Base-by-base conservation (phyloP, 371 early-diverging fungal genomes). In the Mortierella sp. region DNA sequence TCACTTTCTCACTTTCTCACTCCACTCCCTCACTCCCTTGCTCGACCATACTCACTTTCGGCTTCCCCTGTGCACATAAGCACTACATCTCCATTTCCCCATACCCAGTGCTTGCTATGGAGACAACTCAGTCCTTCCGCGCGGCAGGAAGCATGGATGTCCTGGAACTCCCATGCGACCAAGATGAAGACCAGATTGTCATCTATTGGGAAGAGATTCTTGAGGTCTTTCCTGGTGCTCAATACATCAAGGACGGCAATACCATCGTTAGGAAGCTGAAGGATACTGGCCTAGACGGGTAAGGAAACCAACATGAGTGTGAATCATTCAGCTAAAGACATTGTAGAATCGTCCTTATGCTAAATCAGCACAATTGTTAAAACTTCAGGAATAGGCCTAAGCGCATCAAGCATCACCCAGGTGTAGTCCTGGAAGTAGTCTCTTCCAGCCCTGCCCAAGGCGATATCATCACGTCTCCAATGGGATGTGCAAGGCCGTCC, bases 161-260 rank as follows among this genome's bases (percentile, higher is more conserved):
- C 16, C 4, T 4, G 16, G 10, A 47, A 3, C 2, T 47, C 13
- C 22, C 17, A 3, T 17, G 34, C 6, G 59, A 59, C n/a, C 0
- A 29, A 16, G 29, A 54, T 21, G 46, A 61, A 54, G 62, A 47
- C 5, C 54, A 61, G 25, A n/a, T 46, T 34, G 46, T 54, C 22
- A 25, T 61, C 48, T 45, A 47, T 47, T 61, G 62, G 62, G 45
- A 61, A 22, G 62, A 61, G 47, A 54, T 54, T 19, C 47, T 29
- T 25, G 17, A 61, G 22, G 47, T 34, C 27, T 61, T 53, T 54
- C 62, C 45, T 1, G 39, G 47, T 3, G 39, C 39, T 12, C 9
- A 53, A 22, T 13, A 47, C 54, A 22, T 61, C 46, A 16, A 54
- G 40, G 54, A 53, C 24, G 37, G 54, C 29, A 46, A 39, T 0